These are phyloP conservation scores for Chloranthus sessilifolius DNA, from an alignment of 164 flowering plant genomes.

Conservation along the genomic window DNA sequence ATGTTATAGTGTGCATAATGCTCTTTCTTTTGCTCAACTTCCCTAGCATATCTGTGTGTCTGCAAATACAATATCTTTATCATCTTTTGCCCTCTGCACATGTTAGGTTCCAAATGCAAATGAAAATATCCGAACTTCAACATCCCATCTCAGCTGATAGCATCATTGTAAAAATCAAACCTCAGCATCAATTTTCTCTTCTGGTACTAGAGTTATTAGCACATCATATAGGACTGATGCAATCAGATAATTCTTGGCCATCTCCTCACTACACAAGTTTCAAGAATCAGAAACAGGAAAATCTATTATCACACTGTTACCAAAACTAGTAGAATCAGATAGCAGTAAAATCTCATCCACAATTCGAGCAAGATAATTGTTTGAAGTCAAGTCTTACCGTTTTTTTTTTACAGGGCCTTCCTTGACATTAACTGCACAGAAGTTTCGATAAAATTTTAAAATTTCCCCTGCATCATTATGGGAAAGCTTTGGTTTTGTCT, in stretches of 20 bases:
- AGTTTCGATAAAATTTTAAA: constrained; percentile 57
- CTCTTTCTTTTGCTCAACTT: constrained; percentile 61
- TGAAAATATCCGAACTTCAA: background rate
- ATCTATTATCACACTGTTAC: too few relatives aligned
- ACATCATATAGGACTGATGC: constrained; percentile 88
- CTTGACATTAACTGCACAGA: constrained; percentile 56
- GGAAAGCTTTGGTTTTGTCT: constrained; percentile 45
- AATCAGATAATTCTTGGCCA: constrained; percentile 85
- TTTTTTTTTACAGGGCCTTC: constrained; percentile 55
- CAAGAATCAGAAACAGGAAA: constrained; percentile 6
- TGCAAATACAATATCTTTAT: constrained; percentile 25
- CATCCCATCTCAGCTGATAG: background rate
- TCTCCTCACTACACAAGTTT: constrained; percentile 68
- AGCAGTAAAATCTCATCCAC: background rate
- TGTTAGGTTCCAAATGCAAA: constrained; percentile 8
- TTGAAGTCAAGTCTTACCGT: constrained; percentile 58
- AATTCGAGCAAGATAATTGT: constrained; percentile 8
- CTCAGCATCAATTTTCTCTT: constrained; percentile 52
- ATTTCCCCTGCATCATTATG: constrained; percentile 70
- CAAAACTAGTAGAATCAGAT: background rate
- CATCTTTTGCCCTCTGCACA: background rate
- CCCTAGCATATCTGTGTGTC: constrained; percentile 60
- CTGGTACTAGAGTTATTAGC: constrained; percentile 60
- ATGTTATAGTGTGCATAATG: constrained; percentile 79
- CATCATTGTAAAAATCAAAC: constrained; percentile 28